Base-by-base conservation (phyloP, 2,329 filamentous ascomycete species). In the Capronia epimyces region DNA sequence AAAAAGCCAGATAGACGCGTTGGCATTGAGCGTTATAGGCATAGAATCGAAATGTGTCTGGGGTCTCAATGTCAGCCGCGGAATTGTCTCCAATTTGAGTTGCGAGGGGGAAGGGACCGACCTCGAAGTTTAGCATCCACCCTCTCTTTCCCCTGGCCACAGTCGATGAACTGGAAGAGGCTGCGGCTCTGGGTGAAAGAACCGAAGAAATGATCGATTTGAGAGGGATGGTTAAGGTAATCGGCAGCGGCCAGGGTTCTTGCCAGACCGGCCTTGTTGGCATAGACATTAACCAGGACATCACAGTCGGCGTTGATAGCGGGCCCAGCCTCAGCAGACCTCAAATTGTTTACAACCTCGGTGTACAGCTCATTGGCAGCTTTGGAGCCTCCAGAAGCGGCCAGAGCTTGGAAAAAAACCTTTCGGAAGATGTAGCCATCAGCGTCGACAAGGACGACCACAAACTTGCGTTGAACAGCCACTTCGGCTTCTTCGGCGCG, bases 1-100 rank as follows among this genome's bases (percentile, higher is more conserved):
- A 84, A 32, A 75, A 80, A 3, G 79, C 82, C 50, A 82, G 79
- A 60, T 78, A 79, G 29, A 85, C 80, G 62, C 83, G 81, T 58
- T 78, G 80, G 68, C 82, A 85, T 60, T 82, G 78, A 2, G 72
- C 67, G 58, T 79, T 80, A 40, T 81, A 75, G 27, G 72, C 74
- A 53, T 80, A 81, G 1, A 82, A 68, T 3, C 71, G 68, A 62
- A 50, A 66, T 53, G 58, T 69, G 58, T 69, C 58, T 60, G 29
- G 12, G 12, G 3, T n/a, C 24, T 12, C 12, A 20, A 39, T 18
- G 36, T 20, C 15, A 39, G 29, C 29, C 7, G 15, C 9, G 13
- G 45, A 22, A 3, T 8, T 22, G 29, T 32, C 7, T 8, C 7
- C 29, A 32, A n/a, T n/a, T n/a, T 39, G 16, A 20, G 36, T 21